Percentiles rank a stretch among this genome's conserved stretches.
These are phyloP conservation scores for Lolium perenne DNA, from an alignment of 176 grass and related monocot species.

Conservation along the genomic window DNA sequence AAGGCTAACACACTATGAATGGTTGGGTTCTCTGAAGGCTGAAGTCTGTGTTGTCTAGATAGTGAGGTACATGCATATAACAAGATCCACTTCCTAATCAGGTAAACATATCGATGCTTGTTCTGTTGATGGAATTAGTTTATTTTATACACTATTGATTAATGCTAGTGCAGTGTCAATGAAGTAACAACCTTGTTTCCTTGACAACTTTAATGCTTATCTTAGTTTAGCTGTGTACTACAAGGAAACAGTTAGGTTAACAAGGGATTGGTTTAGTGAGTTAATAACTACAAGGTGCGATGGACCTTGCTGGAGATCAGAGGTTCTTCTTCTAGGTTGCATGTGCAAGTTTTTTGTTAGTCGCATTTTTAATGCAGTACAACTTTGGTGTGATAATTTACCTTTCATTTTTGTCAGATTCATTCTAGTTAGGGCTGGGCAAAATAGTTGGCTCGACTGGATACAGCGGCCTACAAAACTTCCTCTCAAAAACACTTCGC, in stretches of 20 bases:
- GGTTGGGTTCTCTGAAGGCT: slow-evolving; percentile 30
- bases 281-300: slow-evolving; percentile 27
- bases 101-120: slow-evolving; percentile 39
- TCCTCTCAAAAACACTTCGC: slow-evolving; percentile 23
- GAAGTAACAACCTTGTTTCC: slow-evolving; percentile 1
- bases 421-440: slow-evolving; percentile 3
- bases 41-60: slow-evolving; percentile 35
- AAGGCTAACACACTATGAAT: slow-evolving; percentile 26
- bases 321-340: slow-evolving; percentile 30
- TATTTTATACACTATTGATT: slow-evolving; percentile 34
- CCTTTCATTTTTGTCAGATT: slow-evolving; percentile 22
- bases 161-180: slow-evolving; percentile 30
- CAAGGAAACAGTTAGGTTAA: not conserved
- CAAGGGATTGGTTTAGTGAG: slow-evolving; percentile 6
- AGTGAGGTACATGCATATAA: slow-evolving; percentile 7
- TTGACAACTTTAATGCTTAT: slow-evolving; percentile 29
- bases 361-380: slow-evolving; percentile 10
- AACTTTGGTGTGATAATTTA: slow-evolving; percentile 29
- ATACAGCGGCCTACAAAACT: not conserved
- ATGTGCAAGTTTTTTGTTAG: slow-evolving; percentile 21
- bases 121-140: slow-evolving; percentile 34
- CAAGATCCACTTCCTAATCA: slow-evolving; percentile 39
- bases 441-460: slow-evolving; percentile 21
- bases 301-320: slow-evolving; percentile 8
- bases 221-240: slow-evolving; percentile 15